Evolutionary conservation across 163 green algal genomes (phyloP).

Genomic region (Scenedesmus sp.): DNA sequence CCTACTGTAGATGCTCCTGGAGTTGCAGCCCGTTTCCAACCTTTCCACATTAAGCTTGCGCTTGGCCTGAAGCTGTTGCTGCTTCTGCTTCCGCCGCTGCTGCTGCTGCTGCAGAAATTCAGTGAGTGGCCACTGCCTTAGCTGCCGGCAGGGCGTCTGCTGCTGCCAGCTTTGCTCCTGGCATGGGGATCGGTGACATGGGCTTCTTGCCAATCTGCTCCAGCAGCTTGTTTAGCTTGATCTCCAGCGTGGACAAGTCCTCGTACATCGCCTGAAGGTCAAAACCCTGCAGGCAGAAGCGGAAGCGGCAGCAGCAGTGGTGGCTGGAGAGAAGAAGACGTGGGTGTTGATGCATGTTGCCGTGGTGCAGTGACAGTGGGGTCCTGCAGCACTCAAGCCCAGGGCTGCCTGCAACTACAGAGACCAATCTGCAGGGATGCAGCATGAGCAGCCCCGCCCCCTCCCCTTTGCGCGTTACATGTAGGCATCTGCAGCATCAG

Average conservation of each 20-base stretch:
- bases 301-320: neutral
- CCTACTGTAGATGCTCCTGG: neutral
- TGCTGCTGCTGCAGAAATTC: neutral
- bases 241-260: slow-evolving; percentile 60
- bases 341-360: no score
- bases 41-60: no score
- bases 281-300: slow-evolving; percentile 57
- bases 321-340: neutral
- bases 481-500: neutral
- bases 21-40: no score
- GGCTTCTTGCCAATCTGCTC: slow-evolving; percentile 28
- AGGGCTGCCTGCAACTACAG: no score
- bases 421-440: no score
- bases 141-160: neutral
- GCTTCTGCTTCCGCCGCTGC: neutral
- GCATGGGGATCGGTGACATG: neutral
- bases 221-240: slow-evolving; percentile 51
- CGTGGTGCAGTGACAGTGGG: no score
- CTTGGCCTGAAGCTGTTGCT: neutral
- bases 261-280: slow-evolving; percentile 67
- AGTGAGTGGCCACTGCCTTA: neutral
- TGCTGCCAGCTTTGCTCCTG: neutral
- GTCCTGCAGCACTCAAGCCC: no score
- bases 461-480: neutral
- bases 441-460: neutral